Evolutionary conservation across 805 yeast genomes (phyloP).

Genomic region (Candida verbasci): DNA sequence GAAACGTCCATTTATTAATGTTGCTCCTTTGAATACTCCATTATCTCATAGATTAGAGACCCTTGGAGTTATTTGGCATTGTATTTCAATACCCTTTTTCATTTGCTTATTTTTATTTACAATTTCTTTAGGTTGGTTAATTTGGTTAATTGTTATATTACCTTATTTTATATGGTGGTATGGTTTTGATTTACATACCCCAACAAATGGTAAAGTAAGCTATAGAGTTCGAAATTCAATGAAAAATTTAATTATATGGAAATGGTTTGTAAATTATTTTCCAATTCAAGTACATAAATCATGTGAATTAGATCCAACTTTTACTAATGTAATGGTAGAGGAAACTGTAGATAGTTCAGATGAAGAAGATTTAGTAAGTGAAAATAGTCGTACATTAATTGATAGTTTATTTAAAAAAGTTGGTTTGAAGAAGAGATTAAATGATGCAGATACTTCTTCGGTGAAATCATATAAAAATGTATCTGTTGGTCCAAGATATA

Average conservation of each 20-base stretch:
- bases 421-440: constrained; percentile 35
- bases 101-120: constrained; percentile 49
- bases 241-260: constrained; percentile 59
- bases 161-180: constrained; percentile 58
- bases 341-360: constrained; percentile 21
- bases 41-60: constrained; percentile 59
- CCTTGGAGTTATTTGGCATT: constrained; percentile 66
- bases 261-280: constrained; percentile 69
- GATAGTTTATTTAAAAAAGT: constrained; percentile 31
- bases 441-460: constrained; percentile 23
- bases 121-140: constrained; percentile 46
- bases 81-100: constrained; percentile 61
- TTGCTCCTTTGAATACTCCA: constrained; percentile 59
- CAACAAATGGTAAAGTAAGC: constrained; percentile 67
- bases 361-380: constrained; percentile 40
- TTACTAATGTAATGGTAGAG: constrained; percentile 34
- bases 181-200: constrained; percentile 59
- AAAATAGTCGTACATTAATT: constrained; percentile 29
- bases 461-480: constrained; percentile 18
- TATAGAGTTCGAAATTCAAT: constrained; percentile 53
- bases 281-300: constrained; percentile 74
- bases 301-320: constrained; percentile 69
- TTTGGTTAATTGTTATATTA: constrained; percentile 63
- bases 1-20: constrained; percentile 17
- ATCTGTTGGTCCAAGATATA: constrained; percentile 66